These are phyloP conservation scores for Zygnema cylindricum DNA, from an alignment of 139 green algal genomes.

Conservation along the genomic window DNA sequence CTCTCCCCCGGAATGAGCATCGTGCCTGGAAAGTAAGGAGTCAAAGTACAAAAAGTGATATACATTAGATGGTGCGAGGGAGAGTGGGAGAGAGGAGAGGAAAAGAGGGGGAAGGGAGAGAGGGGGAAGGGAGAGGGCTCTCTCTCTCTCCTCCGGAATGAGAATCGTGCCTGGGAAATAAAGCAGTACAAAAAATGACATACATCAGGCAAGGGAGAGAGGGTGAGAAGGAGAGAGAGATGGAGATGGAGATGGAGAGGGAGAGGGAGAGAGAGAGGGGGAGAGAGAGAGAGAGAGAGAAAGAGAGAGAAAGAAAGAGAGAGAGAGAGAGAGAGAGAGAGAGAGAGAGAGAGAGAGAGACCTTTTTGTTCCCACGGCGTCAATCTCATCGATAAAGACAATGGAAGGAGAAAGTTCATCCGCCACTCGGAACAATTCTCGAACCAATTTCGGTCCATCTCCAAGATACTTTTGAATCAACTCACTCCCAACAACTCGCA, in stretches of 20 bases:
- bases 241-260: not conserved
- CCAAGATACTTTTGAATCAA: conserved; percentile 99
- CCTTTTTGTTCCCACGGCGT: conserved; percentile 92
- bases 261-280: not conserved
- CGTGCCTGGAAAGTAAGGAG: too few relatives aligned
- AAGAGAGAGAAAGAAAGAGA: not conserved
- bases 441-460: conserved; percentile 96
- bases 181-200: too few relatives aligned
- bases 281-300: not conserved
- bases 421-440: conserved; percentile 97
- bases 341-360: conserved; percentile 17
- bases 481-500: conserved; percentile 95
- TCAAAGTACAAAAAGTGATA: too few relatives aligned
- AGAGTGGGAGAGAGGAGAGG: too few relatives aligned
- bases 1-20: conserved; percentile 89
- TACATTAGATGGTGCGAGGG: too few relatives aligned
- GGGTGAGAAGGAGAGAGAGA: conserved; percentile 49
- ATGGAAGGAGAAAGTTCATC: conserved; percentile 98
- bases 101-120: conserved; percentile 49
- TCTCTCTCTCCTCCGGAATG: conserved; percentile 92
- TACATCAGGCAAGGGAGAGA: too few relatives aligned
- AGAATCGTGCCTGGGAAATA: conserved; percentile 90
- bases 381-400: conserved; percentile 94
- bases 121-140: conserved; percentile 70
- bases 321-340: not conserved